These are phyloP conservation scores for Gnaphalium uliginosum DNA, from an alignment of 129 eudicot species.

Conservation along the genomic window DNA sequence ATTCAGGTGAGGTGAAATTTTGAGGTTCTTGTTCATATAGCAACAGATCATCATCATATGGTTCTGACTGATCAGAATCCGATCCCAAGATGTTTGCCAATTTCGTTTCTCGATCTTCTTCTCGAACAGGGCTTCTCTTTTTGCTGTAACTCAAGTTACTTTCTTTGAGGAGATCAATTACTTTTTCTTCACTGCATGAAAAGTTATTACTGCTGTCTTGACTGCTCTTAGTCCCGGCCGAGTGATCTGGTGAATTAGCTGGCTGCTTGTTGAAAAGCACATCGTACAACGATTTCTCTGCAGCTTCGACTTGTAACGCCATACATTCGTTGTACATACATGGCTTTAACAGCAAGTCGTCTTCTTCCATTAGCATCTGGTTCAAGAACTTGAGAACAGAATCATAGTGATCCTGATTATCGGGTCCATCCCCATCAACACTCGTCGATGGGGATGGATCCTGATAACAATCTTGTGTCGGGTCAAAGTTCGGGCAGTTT, in stretches of 20 bases:
- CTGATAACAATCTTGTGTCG: not conserved
- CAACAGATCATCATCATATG: conserved; percentile 32
- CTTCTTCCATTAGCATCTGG: conserved; percentile 72
- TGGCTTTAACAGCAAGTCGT: conserved; percentile 48
- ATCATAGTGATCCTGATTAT: conserved; percentile 46
- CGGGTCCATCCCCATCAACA: conserved; percentile 17
- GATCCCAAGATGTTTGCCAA: conserved; percentile 5
- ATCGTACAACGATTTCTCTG: conserved; percentile 54
- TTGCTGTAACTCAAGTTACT: conserved; percentile 6
- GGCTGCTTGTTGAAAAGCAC: conserved; percentile 40
- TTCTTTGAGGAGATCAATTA: not conserved
- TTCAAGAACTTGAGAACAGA: conserved; percentile 47
- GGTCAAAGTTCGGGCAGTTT: not conserved
- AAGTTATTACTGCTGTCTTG: conserved; percentile 1
- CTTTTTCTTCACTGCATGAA: conserved; percentile 1
- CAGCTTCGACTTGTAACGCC: conserved; percentile 57
- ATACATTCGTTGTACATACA: conserved; percentile 52
- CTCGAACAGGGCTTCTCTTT: conserved; percentile 32
- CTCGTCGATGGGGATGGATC: not conserved
- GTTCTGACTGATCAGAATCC: conserved; percentile 29
- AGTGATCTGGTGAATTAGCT: conserved; percentile 5
- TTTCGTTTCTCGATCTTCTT: conserved; percentile 24
- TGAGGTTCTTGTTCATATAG: conserved; percentile 28
- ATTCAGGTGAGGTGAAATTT: not conserved
- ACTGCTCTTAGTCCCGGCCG: not conserved